phyloP scores from a whole-genome alignment of 495 filamentous ascomycete genomes.

The Rostrohypoxylon terebratum region DNA sequence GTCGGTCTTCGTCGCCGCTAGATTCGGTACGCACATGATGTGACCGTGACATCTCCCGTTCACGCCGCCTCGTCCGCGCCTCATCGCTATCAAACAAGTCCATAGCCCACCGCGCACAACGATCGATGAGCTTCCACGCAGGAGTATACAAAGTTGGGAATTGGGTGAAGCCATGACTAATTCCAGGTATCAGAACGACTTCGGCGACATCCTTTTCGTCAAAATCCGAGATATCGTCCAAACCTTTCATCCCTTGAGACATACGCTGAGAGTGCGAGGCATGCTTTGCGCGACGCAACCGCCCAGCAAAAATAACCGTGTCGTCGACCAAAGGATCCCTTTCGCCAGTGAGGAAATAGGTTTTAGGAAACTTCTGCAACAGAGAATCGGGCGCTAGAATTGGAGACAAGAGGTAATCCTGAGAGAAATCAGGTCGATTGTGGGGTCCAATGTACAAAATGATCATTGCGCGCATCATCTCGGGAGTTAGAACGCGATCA shows the following conservation, averaged over 20 bases:
- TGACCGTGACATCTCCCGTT: slow-evolving; percentile 41
- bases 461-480: slow-evolving; percentile 99
- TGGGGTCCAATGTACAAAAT: slow-evolving; percentile 96
- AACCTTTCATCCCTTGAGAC: slow-evolving; percentile 32
- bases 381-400: slow-evolving; percentile 87
- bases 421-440: slow-evolving; percentile 89
- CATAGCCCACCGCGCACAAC: slow-evolving; percentile 80
- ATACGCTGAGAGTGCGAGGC: slow-evolving; percentile 59
- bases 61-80: slow-evolving; percentile 42
- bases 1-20: slow-evolving; percentile 82
- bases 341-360: slow-evolving; percentile 93
- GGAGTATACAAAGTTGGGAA: slow-evolving; percentile 89
- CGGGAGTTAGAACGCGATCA: slow-evolving; percentile 92
- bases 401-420: slow-evolving; percentile 89
- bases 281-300: slow-evolving; percentile 83
- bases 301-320: slow-evolving; percentile 93
- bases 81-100: slow-evolving; percentile 71
- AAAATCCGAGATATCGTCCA: slow-evolving; percentile 63
- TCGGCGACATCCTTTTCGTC: slow-evolving; percentile 83
- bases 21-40: slow-evolving; percentile 67
- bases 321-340: slow-evolving; percentile 96
- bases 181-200: slow-evolving; percentile 84
- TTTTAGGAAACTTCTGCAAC: slow-evolving; percentile 86
- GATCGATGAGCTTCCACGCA: slow-evolving; percentile 82
- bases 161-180: slow-evolving; percentile 92